phyloP scores from a whole-genome alignment of 495 filamentous ascomycete genomes.

The Trichocladium uniseriatum region DNA sequence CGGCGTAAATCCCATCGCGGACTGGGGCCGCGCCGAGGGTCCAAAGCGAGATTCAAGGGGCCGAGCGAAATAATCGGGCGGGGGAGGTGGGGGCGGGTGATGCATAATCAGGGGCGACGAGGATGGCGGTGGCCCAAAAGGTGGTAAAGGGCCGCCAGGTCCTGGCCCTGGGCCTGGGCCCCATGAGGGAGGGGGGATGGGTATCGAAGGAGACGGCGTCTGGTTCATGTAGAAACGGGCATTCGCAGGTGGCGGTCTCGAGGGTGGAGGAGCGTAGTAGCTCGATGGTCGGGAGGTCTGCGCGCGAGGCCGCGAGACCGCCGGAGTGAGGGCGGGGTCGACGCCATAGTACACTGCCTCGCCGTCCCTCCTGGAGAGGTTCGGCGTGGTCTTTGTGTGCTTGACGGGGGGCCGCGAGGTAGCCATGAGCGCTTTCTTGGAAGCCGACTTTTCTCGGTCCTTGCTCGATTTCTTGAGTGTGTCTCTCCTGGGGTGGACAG shows the following conservation, averaged over 20 bases:
- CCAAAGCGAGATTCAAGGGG: constrained; percentile 32
- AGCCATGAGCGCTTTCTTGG: constrained; percentile 23
- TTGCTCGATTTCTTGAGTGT: constrained; percentile 24
- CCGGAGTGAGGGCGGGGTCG: constrained; percentile 23
- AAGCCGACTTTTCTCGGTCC: constrained; percentile 22
- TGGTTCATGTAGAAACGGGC: constrained; percentile 18
- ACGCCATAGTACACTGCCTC: constrained; percentile 36
- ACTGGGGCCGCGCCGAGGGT: constrained; percentile 30
- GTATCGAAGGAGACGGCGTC: constrained; percentile 6
- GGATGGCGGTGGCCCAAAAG: constrained; percentile 4
- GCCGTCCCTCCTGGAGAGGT: constrained; percentile 16
- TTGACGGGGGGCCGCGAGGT: constrained; percentile 21
- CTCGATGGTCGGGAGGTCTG: constrained; percentile 30
- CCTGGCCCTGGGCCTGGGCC: constrained; percentile 6
- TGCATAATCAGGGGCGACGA: constrained; percentile 3
- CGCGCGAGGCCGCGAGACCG: constrained; percentile 32
- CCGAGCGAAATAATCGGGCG: constrained; percentile 25
- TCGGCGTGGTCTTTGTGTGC: constrained; percentile 23
- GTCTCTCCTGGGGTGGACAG: constrained; percentile 25
- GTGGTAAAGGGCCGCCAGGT: constrained; percentile 5
- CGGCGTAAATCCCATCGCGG: constrained; percentile 35
- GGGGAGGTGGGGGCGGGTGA: constrained; percentile 13
- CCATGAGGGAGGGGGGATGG: constrained; percentile 12
- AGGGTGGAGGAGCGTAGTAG: constrained; percentile 30
- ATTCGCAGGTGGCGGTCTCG: constrained; percentile 25